Evolutionary conservation across 2,329 filamentous ascomycete genomes (phyloP).

Genomic region (Calonectria naviculata): DNA sequence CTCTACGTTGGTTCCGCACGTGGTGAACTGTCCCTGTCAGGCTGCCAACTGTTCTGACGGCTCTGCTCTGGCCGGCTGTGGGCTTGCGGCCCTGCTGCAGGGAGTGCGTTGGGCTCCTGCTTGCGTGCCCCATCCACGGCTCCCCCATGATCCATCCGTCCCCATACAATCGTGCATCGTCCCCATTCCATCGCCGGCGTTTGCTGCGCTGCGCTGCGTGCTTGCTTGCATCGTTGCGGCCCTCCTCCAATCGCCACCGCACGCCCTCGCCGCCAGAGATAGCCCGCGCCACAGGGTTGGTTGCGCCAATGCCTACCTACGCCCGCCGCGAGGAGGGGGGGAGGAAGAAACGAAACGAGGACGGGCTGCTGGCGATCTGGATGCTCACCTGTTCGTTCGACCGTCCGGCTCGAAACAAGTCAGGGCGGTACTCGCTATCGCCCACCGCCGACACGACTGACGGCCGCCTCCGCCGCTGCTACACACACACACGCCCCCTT

Average conservation of each 20-base stretch:
- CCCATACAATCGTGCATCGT: slow-evolving; percentile 1
- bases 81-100: slow-evolving; percentile 9
- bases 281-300: slow-evolving; percentile 13
- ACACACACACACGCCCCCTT: background rate
- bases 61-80: slow-evolving; percentile 3
- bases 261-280: slow-evolving; percentile 7
- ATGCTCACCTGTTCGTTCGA: slow-evolving; percentile 3
- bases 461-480: background rate
- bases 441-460: background rate
- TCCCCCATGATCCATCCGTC: background rate
- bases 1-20: background rate
- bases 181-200: slow-evolving; percentile 8
- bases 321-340: background rate
- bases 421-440: slow-evolving; percentile 5
- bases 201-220: background rate
- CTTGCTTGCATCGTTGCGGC: slow-evolving; percentile 13
- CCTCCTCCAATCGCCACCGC: slow-evolving; percentile 20
- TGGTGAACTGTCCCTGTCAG: slow-evolving; percentile 1
- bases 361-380: background rate
- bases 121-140: background rate
- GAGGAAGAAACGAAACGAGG: too few relatives aligned
- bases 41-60: background rate
- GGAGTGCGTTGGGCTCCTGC: background rate
- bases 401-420: background rate
- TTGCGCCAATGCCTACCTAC: background rate